Conservation (phyloP, 169 alveolate genomes). For the Miamiensis avidus region DNA sequence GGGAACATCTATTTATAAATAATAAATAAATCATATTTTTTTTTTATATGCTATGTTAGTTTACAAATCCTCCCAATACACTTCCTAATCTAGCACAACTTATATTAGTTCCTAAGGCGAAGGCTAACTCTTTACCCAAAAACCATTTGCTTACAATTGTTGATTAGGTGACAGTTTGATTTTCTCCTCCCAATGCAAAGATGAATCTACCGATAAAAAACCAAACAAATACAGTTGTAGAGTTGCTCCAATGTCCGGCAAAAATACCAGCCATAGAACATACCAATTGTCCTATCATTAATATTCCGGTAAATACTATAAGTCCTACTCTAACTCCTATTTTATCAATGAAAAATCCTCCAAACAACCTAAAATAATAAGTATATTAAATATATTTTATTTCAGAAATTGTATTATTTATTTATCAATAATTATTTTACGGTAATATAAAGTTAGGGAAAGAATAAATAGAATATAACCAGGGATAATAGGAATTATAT, state of each 20-base stretch:
- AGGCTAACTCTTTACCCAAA: constrained; percentile 42
- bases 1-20: constrained; percentile 23
- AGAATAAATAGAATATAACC: constrained; percentile 37
- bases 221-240: background rate
- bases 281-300: constrained; percentile 36
- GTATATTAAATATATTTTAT: too few species aligned
- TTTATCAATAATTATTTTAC: background rate
- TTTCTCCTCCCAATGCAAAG: constrained; percentile 51
- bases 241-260: background rate
- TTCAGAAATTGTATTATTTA: background rate
- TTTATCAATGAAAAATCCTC: constrained; percentile 43
- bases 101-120: constrained; percentile 44
- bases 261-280: constrained; percentile 23
- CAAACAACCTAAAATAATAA: constrained; percentile 11
- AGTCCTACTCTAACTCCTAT: constrained; percentile 40
- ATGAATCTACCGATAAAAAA: constrained; percentile 34
- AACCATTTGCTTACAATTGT: constrained; percentile 49
- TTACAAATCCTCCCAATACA: constrained; percentile 20
- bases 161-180: constrained; percentile 39
- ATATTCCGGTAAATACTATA: constrained; percentile 22
- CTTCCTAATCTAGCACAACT: constrained; percentile 41
- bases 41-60: too few species aligned
- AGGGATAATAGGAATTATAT: background rate
- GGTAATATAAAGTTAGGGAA: constrained; percentile 43
- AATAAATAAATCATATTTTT: too few species aligned